Evolutionary conservation across 106 monocot species (phyloP).

Genomic region (Agapanthus africanus): DNA sequence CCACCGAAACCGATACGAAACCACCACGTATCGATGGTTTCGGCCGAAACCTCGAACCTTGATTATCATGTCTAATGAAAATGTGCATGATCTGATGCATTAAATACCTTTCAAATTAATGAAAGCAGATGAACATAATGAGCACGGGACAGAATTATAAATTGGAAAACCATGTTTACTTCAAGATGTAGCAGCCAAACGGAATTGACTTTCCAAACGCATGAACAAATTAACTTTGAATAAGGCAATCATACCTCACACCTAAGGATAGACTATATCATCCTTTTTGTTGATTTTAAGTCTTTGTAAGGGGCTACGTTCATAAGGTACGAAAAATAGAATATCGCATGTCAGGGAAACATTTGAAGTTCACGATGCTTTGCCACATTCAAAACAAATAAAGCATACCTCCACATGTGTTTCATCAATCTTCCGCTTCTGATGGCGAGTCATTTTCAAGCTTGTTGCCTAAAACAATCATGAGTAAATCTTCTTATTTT

Average conservation of each 20-base stretch:
- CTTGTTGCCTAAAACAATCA: slow-evolving; percentile 60
- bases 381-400: background rate
- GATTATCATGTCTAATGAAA: no score
- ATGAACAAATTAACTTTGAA: background rate
- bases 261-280: no score
- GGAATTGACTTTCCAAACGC: background rate
- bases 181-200: background rate
- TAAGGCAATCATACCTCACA: background rate
- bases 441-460: slow-evolving; percentile 97
- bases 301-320: no score
- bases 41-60: no score
- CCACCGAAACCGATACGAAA: no score
- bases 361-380: background rate
- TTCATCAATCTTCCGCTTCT: slow-evolving; percentile 96
- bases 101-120: no score
- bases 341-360: background rate
- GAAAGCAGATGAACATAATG: no score
- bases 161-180: background rate
- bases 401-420: slow-evolving; percentile 89
- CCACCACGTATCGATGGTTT: no score
- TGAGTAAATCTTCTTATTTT: background rate
- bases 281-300: no score
- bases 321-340: background rate
- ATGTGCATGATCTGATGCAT: no score
- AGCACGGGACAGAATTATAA: no score